Conservation (phyloP, 768 basidiomycete species). For the Suillus luteus region DNA sequence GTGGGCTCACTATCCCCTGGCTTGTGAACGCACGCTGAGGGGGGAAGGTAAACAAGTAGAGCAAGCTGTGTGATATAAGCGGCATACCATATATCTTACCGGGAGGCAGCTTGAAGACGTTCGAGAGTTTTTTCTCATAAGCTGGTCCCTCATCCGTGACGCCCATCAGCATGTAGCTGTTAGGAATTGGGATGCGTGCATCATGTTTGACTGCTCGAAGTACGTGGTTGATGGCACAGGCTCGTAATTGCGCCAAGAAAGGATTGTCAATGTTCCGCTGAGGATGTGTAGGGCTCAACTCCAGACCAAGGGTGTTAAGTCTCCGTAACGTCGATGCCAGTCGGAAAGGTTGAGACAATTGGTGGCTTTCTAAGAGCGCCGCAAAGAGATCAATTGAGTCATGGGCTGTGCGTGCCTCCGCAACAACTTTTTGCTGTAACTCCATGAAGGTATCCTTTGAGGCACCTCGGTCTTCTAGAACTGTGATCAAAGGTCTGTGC, state of each 20-base stretch:
- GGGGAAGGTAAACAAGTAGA: constrained; percentile 1
- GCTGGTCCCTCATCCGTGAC: constrained; percentile 82
- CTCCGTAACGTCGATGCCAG: constrained; percentile 53
- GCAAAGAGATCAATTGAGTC: constrained; percentile 54
- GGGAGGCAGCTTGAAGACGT: constrained; percentile 55
- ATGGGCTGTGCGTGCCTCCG: constrained; percentile 58
- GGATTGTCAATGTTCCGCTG: constrained; percentile 48
- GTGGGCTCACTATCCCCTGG: constrained; percentile 48
- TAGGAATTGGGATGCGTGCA: constrained; percentile 71
- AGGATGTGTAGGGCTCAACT: constrained; percentile 40
- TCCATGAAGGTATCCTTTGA: constrained; percentile 54
- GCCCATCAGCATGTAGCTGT: constrained; percentile 72
- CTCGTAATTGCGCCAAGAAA: constrained; percentile 60
- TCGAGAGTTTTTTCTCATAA: constrained; percentile 45
- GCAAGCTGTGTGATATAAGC: not conserved
- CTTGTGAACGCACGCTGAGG: constrained; percentile 59
- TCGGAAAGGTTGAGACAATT: constrained; percentile 47
- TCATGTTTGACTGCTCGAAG: constrained; percentile 74
- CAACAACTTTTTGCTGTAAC: constrained; percentile 63
- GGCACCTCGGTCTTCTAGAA: constrained; percentile 77
- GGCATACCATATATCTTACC: constrained; percentile 68
- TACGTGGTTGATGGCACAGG: constrained; percentile 62
- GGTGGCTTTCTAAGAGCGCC: constrained; percentile 49
- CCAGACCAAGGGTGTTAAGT: constrained; percentile 50
- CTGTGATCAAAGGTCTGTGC: constrained; percentile 69